Evolutionary conservation across 148 eudicot species (phyloP), one percentile per base, ranked within the genome.

Genomic region (Beta vulgaris): DNA sequence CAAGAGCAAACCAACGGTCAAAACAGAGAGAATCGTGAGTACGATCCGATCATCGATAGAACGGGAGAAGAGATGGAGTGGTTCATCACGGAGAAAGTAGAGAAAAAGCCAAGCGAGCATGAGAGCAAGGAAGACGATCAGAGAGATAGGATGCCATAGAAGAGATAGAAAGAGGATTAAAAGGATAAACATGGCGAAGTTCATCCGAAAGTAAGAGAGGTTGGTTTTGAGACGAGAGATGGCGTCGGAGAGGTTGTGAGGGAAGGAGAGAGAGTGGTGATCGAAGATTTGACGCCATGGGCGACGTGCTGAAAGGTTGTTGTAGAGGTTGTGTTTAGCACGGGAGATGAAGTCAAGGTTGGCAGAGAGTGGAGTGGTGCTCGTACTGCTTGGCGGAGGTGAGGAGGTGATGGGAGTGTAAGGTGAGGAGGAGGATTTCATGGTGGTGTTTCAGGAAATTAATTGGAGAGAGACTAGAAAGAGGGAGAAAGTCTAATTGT

Each of bases 121-220:
- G 84, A 84, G 71, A 34, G 72, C 78, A 58, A 89, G 29, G 70
- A 91, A 85, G 26, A 90, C 90, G 78, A 93, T 77, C 69, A 93
- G 89, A n/a, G 98, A 91, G 80, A 90, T 71, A 37, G 98, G 95
- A 81, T 91, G 91, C 87, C 87, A 90, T n/a, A 93, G 72, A 15
- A 93, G 89, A 67, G 95, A 85, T 15, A 91, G 74, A 79, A 93
- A 91, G 51, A 93, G 79, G 60, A 87, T 53, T 0, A 85, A 0
- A 23, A 93, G 87, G 29, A 84, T 66, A 60, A 85, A 25, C 57
- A 93, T 81, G 29, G 86, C 84, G 85, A 91, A 91, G 85, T 93
- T 93, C 79, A 84, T 81, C 0, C 82, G 85, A 86, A 91, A 93
- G 88, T 88, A 88, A 18, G 75, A 63, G 78, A 82, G 12, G 83